A percentile compares a stretch with the other conserved stretches of the same genome.
These are phyloP conservation scores for Vachellia pachyceras DNA, from an alignment of 306 rosid species.

Conservation along the genomic window DNA sequence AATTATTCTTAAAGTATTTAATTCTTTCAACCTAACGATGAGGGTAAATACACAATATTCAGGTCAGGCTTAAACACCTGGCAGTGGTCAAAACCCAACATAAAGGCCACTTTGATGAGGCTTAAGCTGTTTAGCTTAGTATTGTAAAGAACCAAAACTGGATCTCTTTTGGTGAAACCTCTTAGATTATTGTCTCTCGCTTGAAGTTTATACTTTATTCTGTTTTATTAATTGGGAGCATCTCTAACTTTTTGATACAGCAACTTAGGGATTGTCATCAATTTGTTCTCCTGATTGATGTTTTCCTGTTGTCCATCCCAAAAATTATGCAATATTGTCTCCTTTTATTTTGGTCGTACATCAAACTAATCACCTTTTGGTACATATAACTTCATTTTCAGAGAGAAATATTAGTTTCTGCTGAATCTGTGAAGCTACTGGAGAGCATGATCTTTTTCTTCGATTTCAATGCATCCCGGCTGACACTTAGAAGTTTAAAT, in stretches of 20 bases:
- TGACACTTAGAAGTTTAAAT: constrained; percentile 66
- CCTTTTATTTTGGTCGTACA: neutral
- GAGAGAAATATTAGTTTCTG: constrained; percentile 78
- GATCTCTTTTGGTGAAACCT: neutral
- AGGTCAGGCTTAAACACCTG: neutral
- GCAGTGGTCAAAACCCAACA: neutral
- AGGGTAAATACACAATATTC: neutral
- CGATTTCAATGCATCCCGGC: constrained; percentile 64
- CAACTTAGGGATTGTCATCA: neutral
- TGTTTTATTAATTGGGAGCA: neutral
- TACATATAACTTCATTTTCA: constrained; percentile 34
- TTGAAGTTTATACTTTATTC: neutral
- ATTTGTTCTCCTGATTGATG: neutral
- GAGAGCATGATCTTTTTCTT: constrained; percentile 71
- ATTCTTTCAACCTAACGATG: neutral
- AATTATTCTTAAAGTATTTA: neutral
- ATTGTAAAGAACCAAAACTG: neutral
- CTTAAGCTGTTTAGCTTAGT: neutral
- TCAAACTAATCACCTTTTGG: constrained; percentile 10
- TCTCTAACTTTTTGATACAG: neutral
- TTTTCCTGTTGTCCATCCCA: neutral
- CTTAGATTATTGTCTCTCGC: neutral
- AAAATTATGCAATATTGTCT: neutral
- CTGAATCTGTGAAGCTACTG: constrained; percentile 74
- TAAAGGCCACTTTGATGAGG: neutral